Conservation (phyloP, 164 flowering plant genomes). For the Tetrastigma voinierianum region DNA sequence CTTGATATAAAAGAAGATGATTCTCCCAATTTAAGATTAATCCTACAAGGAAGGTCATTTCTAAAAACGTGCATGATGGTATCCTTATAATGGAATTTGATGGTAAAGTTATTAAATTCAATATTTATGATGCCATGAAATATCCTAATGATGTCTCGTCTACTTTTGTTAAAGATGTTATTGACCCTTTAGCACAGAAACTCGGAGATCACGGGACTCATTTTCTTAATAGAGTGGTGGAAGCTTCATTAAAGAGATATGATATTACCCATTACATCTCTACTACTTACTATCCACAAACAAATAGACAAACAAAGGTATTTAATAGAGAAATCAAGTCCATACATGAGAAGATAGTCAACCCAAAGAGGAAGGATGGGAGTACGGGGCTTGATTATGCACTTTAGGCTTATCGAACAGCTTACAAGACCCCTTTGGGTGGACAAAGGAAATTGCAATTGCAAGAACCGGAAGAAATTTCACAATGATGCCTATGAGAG, state of each 20-base stretch:
- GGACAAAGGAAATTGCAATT: too few species aligned
- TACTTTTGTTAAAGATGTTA: neutral
- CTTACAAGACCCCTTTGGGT: too few species aligned
- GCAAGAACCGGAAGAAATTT: too few species aligned
- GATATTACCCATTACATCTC: neutral
- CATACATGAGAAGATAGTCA: neutral
- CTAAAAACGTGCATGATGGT: conserved; percentile 9
- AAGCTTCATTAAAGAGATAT: neutral
- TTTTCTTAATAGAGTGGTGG: neutral
- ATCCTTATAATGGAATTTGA: conserved; percentile 20
- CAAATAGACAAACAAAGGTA: conserved; percentile 6
- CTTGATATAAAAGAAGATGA: neutral
- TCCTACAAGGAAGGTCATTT: conserved; percentile 13
- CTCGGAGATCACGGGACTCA: too few species aligned
- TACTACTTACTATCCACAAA: conserved; percentile 6
- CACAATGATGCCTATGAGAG: too few species aligned
- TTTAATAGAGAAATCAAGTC: conserved; percentile 2
- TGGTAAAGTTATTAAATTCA: conserved; percentile 12
- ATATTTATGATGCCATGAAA: conserved; percentile 15
- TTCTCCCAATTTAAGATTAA: too few species aligned
- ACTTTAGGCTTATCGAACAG: too few species aligned
- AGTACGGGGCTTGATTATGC: neutral
- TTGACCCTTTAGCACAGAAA: neutral
- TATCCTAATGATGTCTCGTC: neutral
- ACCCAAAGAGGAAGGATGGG: conserved; percentile 9